These are phyloP conservation scores for Melanomma pulvis-pyrius DNA, from an alignment of 495 filamentous ascomycete genomes.

Conservation along the genomic window DNA sequence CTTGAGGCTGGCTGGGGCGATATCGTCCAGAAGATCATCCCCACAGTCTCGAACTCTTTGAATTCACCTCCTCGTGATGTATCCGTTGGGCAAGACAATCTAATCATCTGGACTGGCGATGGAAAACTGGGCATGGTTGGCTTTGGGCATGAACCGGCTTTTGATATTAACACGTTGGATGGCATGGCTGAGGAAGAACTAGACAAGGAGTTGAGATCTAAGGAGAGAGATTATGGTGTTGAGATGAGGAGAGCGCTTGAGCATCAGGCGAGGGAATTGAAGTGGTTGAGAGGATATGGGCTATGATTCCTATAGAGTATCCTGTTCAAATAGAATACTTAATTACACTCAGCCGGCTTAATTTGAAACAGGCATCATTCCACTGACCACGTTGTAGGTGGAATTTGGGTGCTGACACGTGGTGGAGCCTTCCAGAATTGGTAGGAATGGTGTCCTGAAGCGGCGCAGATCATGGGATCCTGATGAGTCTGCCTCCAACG, in stretches of 20 bases:
- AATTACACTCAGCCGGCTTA: too few relatives aligned
- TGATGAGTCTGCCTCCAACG: too few relatives aligned
- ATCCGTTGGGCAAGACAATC: conserved; percentile 39
- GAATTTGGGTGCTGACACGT: neutral
- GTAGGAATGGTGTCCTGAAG: neutral
- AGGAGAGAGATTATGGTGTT: conserved; percentile 63
- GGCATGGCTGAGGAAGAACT: conserved; percentile 45
- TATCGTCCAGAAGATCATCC: conserved; percentile 49
- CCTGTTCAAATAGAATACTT: too few relatives aligned
- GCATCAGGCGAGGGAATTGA: conserved; percentile 79
- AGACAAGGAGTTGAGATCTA: conserved; percentile 47
- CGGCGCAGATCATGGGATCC: neutral
- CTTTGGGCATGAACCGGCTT: conserved; percentile 31
- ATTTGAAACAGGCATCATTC: neutral
- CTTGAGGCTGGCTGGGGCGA: conserved; percentile 41
- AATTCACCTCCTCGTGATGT: neutral
- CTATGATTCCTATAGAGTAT: too few relatives aligned
- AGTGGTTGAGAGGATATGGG: conserved; percentile 66
- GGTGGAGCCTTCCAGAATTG: neutral
- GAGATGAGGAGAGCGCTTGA: conserved; percentile 76
- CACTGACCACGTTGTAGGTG: neutral
- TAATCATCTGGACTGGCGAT: conserved; percentile 49
- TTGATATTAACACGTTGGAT: conserved; percentile 41
- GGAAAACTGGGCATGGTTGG: conserved; percentile 46
- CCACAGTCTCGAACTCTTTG: conserved; percentile 30